These are phyloP conservation scores for Metschnikowia santaceciliae DNA, from an alignment of 805 yeast genomes.

Conservation along the genomic window DNA sequence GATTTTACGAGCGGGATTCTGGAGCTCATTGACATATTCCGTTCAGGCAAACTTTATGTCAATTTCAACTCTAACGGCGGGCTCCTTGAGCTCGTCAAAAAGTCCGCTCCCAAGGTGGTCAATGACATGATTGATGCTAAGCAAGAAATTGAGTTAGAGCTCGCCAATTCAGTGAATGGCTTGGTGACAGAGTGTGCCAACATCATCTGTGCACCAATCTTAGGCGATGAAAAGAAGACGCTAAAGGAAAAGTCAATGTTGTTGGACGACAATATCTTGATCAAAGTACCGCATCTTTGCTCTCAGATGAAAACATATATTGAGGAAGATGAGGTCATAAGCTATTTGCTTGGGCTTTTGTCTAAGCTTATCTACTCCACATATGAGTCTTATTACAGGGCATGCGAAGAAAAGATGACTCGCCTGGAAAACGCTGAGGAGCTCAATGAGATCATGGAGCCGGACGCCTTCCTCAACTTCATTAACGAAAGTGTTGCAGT, in stretches of 20 bases:
- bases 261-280: constrained; percentile 48
- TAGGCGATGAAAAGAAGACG: constrained; percentile 16
- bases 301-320: constrained; percentile 52
- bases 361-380: constrained; percentile 50
- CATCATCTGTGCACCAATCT: constrained; percentile 45
- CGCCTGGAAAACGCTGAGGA: constrained; percentile 21
- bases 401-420: constrained; percentile 24
- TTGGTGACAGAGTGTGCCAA: constrained; percentile 52
- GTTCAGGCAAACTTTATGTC: constrained; percentile 43
- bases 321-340: constrained; percentile 45
- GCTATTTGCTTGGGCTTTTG: constrained; percentile 29
- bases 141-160: constrained; percentile 65
- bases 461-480: constrained; percentile 55
- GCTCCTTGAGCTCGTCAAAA: constrained; percentile 51
- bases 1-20: constrained; percentile 74
- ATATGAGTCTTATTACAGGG: constrained; percentile 52
- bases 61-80: constrained; percentile 30
- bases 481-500: constrained; percentile 34
- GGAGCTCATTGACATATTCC: constrained; percentile 38
- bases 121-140: constrained; percentile 77
- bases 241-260: constrained; percentile 27
- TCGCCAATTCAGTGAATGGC: constrained; percentile 65
- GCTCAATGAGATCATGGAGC: constrained; percentile 54
- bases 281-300: constrained; percentile 54
- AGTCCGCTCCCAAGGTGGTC: constrained; percentile 74